phyloP scores from a whole-genome alignment of 371 early-diverging fungal genomes.

The Rhizopus delemar region DNA sequence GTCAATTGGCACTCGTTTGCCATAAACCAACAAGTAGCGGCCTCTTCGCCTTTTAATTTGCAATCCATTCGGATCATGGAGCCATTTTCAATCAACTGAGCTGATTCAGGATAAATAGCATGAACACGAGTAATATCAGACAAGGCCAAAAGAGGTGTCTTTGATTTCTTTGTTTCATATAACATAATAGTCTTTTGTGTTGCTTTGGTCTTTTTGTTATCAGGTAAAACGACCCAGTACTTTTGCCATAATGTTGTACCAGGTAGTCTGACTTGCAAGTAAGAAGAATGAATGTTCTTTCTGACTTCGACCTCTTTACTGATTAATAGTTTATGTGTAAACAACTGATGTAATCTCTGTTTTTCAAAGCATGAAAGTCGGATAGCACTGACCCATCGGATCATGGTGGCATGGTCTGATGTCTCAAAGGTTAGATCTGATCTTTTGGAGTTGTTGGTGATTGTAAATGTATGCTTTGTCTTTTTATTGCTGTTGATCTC shows the following conservation, averaged over 20 bases:
- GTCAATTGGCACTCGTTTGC: slow-evolving; percentile 40
- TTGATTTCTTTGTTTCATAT: slow-evolving; percentile 59
- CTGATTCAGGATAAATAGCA: slow-evolving; percentile 69
- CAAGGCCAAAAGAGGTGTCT: slow-evolving; percentile 50
- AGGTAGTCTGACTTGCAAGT: slow-evolving; percentile 58
- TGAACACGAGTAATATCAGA: slow-evolving; percentile 64
- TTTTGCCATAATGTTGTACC: slow-evolving; percentile 66
- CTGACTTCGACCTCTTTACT: slow-evolving; percentile 12
- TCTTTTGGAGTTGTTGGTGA: slow-evolving; percentile 27
- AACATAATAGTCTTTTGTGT: slow-evolving; percentile 26
- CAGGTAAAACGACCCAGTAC: slow-evolving; percentile 53
- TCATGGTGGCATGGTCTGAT: slow-evolving; percentile 45
- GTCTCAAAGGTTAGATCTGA: slow-evolving; percentile 58
- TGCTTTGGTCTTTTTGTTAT: slow-evolving; percentile 46
- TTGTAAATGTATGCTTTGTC: slow-evolving; percentile 51
- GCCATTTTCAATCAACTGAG: slow-evolving; percentile 47
- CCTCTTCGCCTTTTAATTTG: slow-evolving; percentile 14
- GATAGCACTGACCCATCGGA: slow-evolving; percentile 64
- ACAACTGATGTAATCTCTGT: slow-evolving; percentile 69
- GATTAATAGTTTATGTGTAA: slow-evolving; percentile 62
- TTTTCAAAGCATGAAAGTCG: slow-evolving; percentile 77
- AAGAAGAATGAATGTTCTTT: slow-evolving; percentile 29
- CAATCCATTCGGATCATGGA: slow-evolving; percentile 53
- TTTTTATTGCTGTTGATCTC: slow-evolving; percentile 35
- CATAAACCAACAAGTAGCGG: slow-evolving; percentile 40